phyloP scores from a whole-genome alignment of 2,329 filamentous ascomycete genomes.

The Fusarium tricinctum region DNA sequence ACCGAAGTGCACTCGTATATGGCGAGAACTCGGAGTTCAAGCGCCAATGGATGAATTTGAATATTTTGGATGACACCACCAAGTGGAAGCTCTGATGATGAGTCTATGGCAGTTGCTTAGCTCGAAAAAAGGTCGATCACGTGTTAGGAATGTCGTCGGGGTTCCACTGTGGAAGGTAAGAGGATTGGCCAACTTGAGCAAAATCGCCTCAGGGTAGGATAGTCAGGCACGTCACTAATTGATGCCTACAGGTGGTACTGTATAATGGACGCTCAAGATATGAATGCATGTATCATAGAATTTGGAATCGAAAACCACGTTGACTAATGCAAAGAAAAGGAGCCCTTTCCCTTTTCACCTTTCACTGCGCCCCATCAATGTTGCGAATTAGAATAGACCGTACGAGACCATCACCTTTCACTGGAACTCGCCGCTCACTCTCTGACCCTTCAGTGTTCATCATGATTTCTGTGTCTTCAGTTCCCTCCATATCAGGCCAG shows the following conservation, averaged over 20 bases:
- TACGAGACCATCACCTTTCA: constrained; percentile 64
- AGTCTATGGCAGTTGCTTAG: constrained; percentile 47
- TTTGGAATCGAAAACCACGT: background rate
- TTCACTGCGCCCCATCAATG: background rate
- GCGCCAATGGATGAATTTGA: constrained; percentile 43
- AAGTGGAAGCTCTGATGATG: constrained; percentile 49
- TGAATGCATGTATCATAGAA: constrained; percentile 24
- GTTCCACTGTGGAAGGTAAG: constrained; percentile 29
- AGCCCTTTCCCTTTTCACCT: background rate
- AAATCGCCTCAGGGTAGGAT: constrained; percentile 18
- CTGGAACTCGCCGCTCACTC: constrained; percentile 49
- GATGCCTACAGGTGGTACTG: constrained; percentile 13
- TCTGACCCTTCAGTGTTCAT: constrained; percentile 44
- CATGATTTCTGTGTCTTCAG: constrained; percentile 46
- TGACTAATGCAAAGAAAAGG: background rate
- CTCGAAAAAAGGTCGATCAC: constrained; percentile 52
- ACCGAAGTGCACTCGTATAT: constrained; percentile 26
- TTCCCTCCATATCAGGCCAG: constrained; percentile 63
- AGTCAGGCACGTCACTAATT: constrained; percentile 29
- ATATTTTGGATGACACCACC: constrained; percentile 51
- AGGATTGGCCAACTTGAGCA: constrained; percentile 24
- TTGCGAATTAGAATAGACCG: constrained; percentile 58
- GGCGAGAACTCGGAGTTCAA: constrained; percentile 35
- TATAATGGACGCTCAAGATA: background rate
- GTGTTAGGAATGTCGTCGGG: constrained; percentile 48